Conservation (phyloP, 164 flowering plant species). For the Aristolochia fimbriata region DNA sequence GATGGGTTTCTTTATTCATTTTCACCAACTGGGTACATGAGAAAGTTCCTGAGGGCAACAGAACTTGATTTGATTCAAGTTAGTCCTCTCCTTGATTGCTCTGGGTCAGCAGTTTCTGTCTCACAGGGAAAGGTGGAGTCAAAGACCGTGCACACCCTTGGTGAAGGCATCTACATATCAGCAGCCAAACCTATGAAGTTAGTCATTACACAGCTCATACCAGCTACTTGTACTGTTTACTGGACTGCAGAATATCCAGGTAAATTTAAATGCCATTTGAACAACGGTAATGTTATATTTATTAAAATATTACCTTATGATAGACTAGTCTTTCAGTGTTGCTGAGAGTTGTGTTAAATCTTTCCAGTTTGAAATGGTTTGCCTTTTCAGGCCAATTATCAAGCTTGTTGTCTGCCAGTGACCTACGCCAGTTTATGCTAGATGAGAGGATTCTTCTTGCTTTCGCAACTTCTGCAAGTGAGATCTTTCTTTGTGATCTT, state of each 20-base stretch:
- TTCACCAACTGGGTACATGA: conserved; percentile 59
- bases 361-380: conserved; percentile 3
- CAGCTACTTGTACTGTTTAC: conserved; percentile 53
- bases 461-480: conserved; percentile 60
- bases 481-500: conserved; percentile 14
- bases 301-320: neutral
- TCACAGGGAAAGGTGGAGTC: conserved; percentile 61
- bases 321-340: neutral
- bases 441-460: conserved; percentile 77
- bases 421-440: conserved; percentile 49
- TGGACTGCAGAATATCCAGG: conserved; percentile 67
- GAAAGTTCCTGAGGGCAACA: conserved; percentile 35
- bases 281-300: neutral
- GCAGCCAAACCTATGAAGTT: conserved; percentile 48
- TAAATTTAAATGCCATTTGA: conserved; percentile 9
- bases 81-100: conserved; percentile 76
- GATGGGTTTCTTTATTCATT: conserved; percentile 72
- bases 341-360: neutral
- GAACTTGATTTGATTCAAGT: conserved; percentile 51
- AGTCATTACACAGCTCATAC: conserved; percentile 49
- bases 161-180: conserved; percentile 42
- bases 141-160: conserved; percentile 34
- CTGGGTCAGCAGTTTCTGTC: conserved; percentile 68
- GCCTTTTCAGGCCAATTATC: conserved; percentile 36
- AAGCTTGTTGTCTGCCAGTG: conserved; percentile 34